Conservation (phyloP, 78 protist genomes). For the Dictyostelium firmibasis region DNA sequence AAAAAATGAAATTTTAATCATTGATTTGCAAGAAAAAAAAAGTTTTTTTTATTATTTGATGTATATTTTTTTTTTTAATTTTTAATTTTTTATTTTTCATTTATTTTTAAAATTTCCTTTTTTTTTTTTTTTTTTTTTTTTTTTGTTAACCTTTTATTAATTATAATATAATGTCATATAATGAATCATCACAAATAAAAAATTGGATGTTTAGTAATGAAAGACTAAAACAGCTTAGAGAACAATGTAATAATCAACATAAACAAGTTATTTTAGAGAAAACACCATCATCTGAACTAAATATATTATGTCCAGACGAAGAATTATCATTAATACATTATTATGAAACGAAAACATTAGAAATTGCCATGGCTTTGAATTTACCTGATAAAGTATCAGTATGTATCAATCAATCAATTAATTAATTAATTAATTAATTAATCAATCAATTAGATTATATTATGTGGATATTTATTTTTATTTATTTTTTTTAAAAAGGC, state of each 20-base stretch:
- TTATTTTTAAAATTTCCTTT: not conserved
- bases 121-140: not conserved
- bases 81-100: not conserved
- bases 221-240: not conserved
- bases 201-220: constrained; percentile 47
- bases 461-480: not conserved
- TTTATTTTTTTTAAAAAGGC: not conserved
- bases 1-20: too few species aligned
- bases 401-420: not conserved
- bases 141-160: not conserved
- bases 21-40: too few species aligned
- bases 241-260: not conserved
- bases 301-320: constrained; percentile 17
- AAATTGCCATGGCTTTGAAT: constrained; percentile 14
- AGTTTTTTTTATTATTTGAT: too few species aligned
- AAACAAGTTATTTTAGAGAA: not conserved
- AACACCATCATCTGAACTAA: not conserved
- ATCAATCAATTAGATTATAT: not conserved
- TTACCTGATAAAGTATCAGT: constrained; percentile 51
- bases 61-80: not conserved
- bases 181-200: constrained; percentile 41
- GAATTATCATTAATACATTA: constrained; percentile 11
- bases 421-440: not conserved
- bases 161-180: constrained; percentile 22
- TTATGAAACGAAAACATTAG: constrained; percentile 19